Conservation (phyloP, 352 stramenopile species). For the Sclerospora graminicola region DNA sequence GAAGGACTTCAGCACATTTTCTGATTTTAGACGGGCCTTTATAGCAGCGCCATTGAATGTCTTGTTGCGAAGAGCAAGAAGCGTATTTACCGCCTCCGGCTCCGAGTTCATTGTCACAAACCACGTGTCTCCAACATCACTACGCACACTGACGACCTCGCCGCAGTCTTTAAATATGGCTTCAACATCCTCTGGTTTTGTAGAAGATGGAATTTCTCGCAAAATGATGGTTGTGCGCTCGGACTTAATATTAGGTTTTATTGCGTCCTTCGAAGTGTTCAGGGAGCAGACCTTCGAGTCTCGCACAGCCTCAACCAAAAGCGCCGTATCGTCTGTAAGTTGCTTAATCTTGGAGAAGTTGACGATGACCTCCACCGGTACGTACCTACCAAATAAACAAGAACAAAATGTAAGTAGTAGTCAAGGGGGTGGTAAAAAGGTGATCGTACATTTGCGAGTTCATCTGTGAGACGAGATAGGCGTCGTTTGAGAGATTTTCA, state of each 20-base stretch:
- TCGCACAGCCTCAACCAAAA: conserved; percentile 61
- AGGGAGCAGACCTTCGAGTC: conserved; percentile 62
- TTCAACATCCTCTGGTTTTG: conserved; percentile 72
- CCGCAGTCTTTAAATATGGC: conserved; percentile 81
- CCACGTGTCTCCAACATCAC: conserved; percentile 90
- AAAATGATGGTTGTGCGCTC: conserved; percentile 91
- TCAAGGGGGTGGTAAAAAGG: background rate
- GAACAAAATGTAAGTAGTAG: background rate
- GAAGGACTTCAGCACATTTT: conserved; percentile 89
- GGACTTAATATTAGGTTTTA: conserved; percentile 89
- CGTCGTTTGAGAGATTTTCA: conserved; percentile 77
- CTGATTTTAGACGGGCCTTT: conserved; percentile 88
- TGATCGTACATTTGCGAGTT: conserved; percentile 81
- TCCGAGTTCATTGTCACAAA: conserved; percentile 88
- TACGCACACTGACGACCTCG: conserved; percentile 72
- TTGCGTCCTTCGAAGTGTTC: conserved; percentile 74
- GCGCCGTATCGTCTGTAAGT: conserved; percentile 49
- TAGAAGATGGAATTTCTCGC: conserved; percentile 85
- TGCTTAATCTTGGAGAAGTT: conserved; percentile 83
- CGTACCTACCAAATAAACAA: conserved; percentile 55
- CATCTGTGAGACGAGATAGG: conserved; percentile 85
- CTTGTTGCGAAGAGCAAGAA: conserved; percentile 82
- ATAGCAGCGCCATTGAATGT: conserved; percentile 84
- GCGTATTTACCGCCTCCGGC: conserved; percentile 73
- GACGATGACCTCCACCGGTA: conserved; percentile 73